A percentile compares a stretch with the other conserved stretches of the same genome.
phyloP scores from a whole-genome alignment of 2,329 filamentous ascomycete species.

The Cadophora sp. region DNA sequence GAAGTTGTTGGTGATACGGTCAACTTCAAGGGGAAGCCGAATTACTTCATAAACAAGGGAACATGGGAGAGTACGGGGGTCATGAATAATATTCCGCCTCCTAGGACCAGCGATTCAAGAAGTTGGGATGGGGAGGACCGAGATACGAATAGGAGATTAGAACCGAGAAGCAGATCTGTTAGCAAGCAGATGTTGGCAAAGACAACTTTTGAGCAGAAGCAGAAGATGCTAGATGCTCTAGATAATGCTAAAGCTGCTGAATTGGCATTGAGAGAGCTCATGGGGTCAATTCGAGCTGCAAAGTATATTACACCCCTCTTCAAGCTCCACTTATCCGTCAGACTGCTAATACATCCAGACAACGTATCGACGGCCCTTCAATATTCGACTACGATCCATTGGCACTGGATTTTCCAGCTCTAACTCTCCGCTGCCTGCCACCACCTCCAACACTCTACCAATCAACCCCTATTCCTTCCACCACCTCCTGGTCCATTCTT shows the following conservation, averaged over 20 bases:
- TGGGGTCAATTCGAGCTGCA: constrained; percentile 82
- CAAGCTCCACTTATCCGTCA: neutral
- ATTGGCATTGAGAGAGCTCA: constrained; percentile 81
- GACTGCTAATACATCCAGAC: constrained; percentile 47
- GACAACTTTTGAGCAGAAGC: constrained; percentile 65
- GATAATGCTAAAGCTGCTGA: constrained; percentile 87
- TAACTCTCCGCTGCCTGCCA: constrained; percentile 82
- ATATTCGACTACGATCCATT: constrained; percentile 85
- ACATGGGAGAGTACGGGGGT: constrained; percentile 81
- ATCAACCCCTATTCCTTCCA: constrained; percentile 78
- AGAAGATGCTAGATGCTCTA: constrained; percentile 70
- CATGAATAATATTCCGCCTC: constrained; percentile 73
- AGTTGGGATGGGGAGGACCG: constrained; percentile 46
- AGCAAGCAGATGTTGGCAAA: constrained; percentile 58
- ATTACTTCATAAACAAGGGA: constrained; percentile 49
- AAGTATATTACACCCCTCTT: constrained; percentile 64
- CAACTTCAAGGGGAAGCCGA: constrained; percentile 43
- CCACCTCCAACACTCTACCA: constrained; percentile 80
- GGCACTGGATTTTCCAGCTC: constrained; percentile 82
- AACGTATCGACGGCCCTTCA: constrained; percentile 61
- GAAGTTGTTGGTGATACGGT: constrained; percentile 46
- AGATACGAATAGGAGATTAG: constrained; percentile 42
- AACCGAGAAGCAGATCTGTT: constrained; percentile 47
- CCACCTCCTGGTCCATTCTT: constrained; percentile 80
- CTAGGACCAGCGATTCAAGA: constrained; percentile 53